phyloP scores from a whole-genome alignment of 352 stramenopile genomes.

The Phytophthora litchii region DNA sequence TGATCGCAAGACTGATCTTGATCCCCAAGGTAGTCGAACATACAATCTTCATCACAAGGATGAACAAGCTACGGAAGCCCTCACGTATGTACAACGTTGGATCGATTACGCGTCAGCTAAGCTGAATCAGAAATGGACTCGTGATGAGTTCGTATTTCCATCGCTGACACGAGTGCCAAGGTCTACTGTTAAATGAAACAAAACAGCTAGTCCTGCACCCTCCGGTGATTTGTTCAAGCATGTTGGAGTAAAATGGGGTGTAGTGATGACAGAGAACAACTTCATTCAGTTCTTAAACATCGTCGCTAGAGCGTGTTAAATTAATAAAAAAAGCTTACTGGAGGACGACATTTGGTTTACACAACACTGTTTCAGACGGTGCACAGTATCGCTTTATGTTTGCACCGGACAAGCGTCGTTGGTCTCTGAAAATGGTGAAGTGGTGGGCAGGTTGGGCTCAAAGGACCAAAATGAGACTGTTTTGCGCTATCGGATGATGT shows the following conservation, averaged over 20 bases:
- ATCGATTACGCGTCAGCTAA: neutral
- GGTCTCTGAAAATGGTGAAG: neutral
- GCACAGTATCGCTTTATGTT: neutral
- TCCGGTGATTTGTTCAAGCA: neutral
- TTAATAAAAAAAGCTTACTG: neutral
- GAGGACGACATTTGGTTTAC: neutral
- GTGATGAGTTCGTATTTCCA: neutral
- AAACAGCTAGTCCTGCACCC: neutral
- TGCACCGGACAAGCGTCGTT: neutral
- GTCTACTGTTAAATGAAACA: neutral
- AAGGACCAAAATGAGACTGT: neutral
- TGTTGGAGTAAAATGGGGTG: neutral
- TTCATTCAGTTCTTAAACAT: neutral
- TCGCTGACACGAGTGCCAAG: neutral
- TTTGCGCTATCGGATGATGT: neutral
- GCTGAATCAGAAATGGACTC: neutral
- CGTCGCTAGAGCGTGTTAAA: neutral
- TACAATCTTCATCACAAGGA: neutral
- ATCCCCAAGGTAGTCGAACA: neutral
- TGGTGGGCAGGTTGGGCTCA: neutral
- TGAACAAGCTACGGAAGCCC: neutral
- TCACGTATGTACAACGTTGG: neutral
- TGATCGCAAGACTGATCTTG: neutral
- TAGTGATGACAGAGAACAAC: neutral
- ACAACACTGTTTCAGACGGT: neutral